Conservation (phyloP, 129 eudicot genomes). For the Flaveria robusta region DNA sequence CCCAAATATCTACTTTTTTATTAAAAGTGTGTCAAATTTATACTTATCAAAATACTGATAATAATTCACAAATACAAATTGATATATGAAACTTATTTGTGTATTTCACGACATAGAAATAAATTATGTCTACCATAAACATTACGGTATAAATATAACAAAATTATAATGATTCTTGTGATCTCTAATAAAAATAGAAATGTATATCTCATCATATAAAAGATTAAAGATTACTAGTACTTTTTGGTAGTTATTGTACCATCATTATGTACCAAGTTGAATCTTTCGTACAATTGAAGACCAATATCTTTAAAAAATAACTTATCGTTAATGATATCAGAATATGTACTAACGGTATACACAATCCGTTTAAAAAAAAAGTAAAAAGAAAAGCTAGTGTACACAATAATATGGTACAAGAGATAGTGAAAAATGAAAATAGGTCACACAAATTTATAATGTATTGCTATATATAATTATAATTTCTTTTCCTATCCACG, state of each 20-base stretch:
- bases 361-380: no score
- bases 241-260: conserved; percentile 17
- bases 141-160: neutral
- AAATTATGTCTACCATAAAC: neutral
- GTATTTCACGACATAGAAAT: no score
- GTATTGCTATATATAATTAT: neutral
- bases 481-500: neutral
- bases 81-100: no score
- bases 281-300: conserved; percentile 1
- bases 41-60: no score
- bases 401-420: neutral
- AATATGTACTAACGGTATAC: neutral
- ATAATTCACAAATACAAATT: no score
- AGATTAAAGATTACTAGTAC: conserved; percentile 9
- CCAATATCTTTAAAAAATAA: neutral
- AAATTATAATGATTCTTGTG: neutral
- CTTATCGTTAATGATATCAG: neutral
- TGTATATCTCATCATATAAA: neutral
- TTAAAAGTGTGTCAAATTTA: no score
- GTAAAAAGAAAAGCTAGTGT: neutral
- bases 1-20: no score
- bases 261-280: conserved; percentile 11
- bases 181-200: neutral
- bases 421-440: neutral
- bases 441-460: neutral